Evolutionary conservation across 1,284 basidiomycete genomes (phyloP).

Genomic region (Phenoliferia sp.): DNA sequence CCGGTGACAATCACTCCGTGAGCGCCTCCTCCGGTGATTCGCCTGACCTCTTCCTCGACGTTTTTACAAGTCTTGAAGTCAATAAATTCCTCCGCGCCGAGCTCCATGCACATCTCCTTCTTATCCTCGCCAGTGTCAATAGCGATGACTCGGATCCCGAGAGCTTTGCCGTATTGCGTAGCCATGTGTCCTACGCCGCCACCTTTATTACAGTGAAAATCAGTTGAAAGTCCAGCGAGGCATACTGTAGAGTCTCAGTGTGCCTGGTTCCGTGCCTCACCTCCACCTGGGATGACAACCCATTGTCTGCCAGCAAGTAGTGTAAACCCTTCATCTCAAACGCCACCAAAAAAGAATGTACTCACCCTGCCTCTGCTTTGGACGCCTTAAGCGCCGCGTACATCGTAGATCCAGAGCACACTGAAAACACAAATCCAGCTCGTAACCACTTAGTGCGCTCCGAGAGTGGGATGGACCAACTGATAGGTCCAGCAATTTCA

Average conservation of each 20-base stretch:
- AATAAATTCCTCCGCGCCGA: constrained; percentile 22
- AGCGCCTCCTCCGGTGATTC: constrained; percentile 21
- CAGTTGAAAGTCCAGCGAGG: too few species aligned
- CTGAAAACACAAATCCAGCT: too few species aligned
- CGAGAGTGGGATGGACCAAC: too few species aligned
- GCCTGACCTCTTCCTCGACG: neutral
- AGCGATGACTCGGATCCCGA: neutral
- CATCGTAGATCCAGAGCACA: constrained; percentile 27
- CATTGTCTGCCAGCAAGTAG: constrained; percentile 9
- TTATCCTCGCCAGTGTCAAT: constrained; percentile 27
- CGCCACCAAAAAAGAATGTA: too few species aligned
- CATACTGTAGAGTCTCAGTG: too few species aligned
- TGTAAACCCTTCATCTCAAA: too few species aligned
- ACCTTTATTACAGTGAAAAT: too few species aligned
- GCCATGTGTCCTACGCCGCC: neutral
- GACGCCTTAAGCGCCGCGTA: constrained; percentile 19
- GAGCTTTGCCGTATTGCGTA: neutral
- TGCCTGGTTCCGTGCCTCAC: too few species aligned
- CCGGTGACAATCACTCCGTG: constrained; percentile 23
- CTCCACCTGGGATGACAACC: constrained; percentile 25
- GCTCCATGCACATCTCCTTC: constrained; percentile 8
- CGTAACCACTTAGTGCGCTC: too few species aligned
- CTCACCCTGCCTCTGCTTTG: constrained; percentile 5
- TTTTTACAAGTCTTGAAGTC: constrained; percentile 17
- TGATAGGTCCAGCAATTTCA: constrained; percentile 5